Evolutionary conservation across 129 eudicot species (phyloP).

Genomic region (Centella asiatica): DNA sequence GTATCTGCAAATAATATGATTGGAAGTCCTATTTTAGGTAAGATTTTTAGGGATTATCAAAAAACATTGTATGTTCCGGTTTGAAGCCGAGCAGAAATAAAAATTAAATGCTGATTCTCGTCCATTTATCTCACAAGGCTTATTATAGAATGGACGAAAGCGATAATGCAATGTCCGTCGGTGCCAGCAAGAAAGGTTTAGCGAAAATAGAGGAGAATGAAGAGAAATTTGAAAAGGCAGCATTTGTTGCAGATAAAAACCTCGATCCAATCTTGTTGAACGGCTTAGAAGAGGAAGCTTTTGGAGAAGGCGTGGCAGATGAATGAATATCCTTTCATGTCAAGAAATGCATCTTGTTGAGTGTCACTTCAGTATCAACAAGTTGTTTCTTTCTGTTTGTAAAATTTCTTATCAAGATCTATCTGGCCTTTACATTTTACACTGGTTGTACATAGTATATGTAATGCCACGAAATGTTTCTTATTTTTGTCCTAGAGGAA

Average conservation of each 20-base stretch:
- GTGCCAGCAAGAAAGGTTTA: slow-evolving; percentile 7
- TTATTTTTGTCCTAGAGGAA: background rate
- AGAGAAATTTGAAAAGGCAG: slow-evolving; percentile 24
- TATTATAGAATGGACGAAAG: slow-evolving; percentile 73
- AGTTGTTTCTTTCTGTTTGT: background rate
- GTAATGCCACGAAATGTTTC: background rate
- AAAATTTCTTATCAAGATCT: no score
- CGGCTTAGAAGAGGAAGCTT: slow-evolving; percentile 15
- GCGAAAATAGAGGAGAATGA: slow-evolving; percentile 4
- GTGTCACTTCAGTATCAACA: background rate
- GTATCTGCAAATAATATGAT: no score
- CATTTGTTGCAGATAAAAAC: background rate
- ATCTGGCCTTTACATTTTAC: no score
- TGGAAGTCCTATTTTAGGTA: no score
- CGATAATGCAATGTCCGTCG: slow-evolving; percentile 14
- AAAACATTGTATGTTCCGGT: background rate
- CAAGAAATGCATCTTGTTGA: background rate
- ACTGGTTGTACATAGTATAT: no score
- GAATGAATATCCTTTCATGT: background rate
- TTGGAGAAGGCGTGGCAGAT: slow-evolving; percentile 1
- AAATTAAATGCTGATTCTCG: background rate
- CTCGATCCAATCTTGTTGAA: slow-evolving; percentile 7
- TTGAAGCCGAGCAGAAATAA: no score
- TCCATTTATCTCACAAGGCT: slow-evolving; percentile 33
- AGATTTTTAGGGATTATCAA: background rate